These are phyloP conservation scores for Chenopodium formosanum DNA, from an alignment of 148 eudicot species.

Conservation along the genomic window DNA sequence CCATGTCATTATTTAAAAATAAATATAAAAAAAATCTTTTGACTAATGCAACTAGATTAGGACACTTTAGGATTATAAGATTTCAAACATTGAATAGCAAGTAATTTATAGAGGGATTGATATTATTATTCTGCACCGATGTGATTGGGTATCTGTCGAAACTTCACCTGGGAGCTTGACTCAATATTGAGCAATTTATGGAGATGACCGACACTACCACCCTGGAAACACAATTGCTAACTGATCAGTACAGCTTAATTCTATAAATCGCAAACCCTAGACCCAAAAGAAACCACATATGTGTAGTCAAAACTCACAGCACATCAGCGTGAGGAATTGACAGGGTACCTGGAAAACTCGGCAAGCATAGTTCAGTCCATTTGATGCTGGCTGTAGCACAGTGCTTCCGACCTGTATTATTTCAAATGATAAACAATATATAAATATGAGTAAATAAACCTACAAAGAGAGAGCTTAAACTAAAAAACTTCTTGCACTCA, in stretches of 20 bases:
- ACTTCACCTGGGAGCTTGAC: slow-evolving; percentile 94
- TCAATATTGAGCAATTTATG: slow-evolving; percentile 78
- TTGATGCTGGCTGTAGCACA: slow-evolving; percentile 42
- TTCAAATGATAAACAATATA: slow-evolving; percentile 9
- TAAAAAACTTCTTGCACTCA: slow-evolving; percentile 26
- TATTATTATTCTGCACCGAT: not conserved
- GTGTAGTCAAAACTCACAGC: not conserved
- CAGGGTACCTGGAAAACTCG: slow-evolving; percentile 78
- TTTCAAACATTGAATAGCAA: not conserved
- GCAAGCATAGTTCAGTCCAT: slow-evolving; percentile 47
- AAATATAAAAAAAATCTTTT: no score
- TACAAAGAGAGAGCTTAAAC: not conserved
- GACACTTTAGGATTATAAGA: not conserved
- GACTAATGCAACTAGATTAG: no score
- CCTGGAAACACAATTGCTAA: slow-evolving; percentile 47
- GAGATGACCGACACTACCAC: slow-evolving; percentile 95
- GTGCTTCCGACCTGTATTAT: slow-evolving; percentile 57
- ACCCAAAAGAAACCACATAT: not conserved
- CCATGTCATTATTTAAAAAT: no score
- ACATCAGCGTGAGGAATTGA: not conserved
- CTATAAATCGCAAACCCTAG: not conserved
- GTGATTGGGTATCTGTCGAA: not conserved
- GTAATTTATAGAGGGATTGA: not conserved
- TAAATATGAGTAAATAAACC: slow-evolving; percentile 7
- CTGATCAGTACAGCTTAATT: slow-evolving; percentile 3